Base-by-base conservation (phyloP, 257 asterid genomes). In the Solanum appendiculatum region DNA sequence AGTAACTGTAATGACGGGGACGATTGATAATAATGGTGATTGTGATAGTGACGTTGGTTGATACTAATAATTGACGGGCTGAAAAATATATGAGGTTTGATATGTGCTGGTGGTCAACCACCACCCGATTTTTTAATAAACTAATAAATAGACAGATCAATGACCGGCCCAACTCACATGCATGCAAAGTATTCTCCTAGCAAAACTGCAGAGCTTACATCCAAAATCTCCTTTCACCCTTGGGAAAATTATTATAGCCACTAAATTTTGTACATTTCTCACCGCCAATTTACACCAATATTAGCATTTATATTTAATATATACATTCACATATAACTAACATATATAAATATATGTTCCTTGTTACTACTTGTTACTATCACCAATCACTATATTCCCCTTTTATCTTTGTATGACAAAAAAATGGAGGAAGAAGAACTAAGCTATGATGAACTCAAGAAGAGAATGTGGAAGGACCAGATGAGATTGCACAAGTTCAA, bases 401-500 rank as follows among this genome's bases (percentile, higher is more conserved):
- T 13, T 64, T 64, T 25, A 16, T 64, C 20, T 27, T 64, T 64
- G 9, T 66, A 66, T 14, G 37, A 27, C n/a, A 0, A 66, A 66
- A 64, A 37, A 10, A 13, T 36, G 29, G 93, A 90, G 1, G 81
- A 73, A 21, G 94, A 90, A 6, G 82, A 73, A 21, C n/a, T 21
- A 6, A 74, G 11, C 54, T 74, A 74, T 2, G 93, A 91, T 27
- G 95, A 91, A 85, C 70, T 91, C 86, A 93, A 91, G 73, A 91
- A 74, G 42, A 68, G 94, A 70, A 91, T 92, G 93, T 89, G 94
- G 95, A 92, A 89, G 90, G 95, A 92, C 51, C 90, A 91, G 0
- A 90, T 91, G 69, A 85, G 86, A 87, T 91, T 91, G 81, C 88
- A 89, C 74, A 88, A 91, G 87, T 88, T 92, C 86, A 92, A 90